Evolutionary conservation across 2,329 filamentous ascomycete genomes (phyloP), one percentile per base, ranked within the genome.

Genomic region (Penicillium thymicola): DNA sequence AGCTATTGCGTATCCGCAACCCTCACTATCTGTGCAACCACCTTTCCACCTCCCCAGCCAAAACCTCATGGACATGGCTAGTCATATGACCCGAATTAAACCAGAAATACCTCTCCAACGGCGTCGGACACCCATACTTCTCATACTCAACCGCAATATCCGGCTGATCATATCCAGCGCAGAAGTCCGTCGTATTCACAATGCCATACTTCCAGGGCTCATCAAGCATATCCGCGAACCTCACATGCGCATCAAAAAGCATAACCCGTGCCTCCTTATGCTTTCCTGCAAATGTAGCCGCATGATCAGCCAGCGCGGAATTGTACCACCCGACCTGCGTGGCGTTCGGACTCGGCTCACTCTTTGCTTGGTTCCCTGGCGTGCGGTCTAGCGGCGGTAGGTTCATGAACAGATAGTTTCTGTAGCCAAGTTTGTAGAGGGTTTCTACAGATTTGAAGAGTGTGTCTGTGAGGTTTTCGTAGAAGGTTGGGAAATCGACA

Each of bases 331-430:
- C 64, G 1, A 84, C 70, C 70, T 80, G 77, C 0, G 75, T 78
- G 8, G 69, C 72, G 59, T 79, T 83, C 5, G 80, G 79, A 4
- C 67, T 68, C 1, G 76, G 76, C 2, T 66, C 68, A 18, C 64
- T 55, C 13, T 58, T 63, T 4, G 41, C 63, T 27, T 74, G 65
- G 45, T 77, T 78, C 16, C 69, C 69, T 1, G 72, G 71, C 5
- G 75, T 78, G 11, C 78, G 75, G 59, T 83, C 76, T 2, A 82
- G 65, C 0, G 81, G 81, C 1, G 81, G 80, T 2, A 83, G 69
- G 42, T 81, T 81, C 67, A 83, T 68, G 59, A 83, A 78, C 7
- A 84, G 66, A 55, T 77, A 80, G 25, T 77, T 72, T 4, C 67
- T 65, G 60, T 79, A 81, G 0, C 80, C 79, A 0, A 76, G 69